Evolutionary conservation across 768 basidiomycete genomes (phyloP).

Genomic region (Cystobasidium onofrii): DNA sequence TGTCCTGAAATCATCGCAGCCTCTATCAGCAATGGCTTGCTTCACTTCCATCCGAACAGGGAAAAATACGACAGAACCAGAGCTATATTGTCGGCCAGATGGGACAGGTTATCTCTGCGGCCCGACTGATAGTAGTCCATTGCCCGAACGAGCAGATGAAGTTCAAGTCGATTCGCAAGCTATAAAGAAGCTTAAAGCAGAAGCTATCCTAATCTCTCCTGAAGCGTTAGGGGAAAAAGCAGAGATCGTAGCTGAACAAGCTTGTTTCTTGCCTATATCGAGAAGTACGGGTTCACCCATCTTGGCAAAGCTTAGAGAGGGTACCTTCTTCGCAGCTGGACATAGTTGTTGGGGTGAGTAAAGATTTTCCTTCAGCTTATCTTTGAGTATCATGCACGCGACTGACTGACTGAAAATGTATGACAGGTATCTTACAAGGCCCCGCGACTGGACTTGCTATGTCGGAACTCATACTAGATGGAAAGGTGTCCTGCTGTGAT

Average conservation of each 20-base stretch:
- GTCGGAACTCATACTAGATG: conserved; percentile 63
- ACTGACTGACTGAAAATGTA: neutral
- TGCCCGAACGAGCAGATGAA: conserved; percentile 65
- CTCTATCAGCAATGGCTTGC: conserved; percentile 65
- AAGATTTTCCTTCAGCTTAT: conserved; percentile 38
- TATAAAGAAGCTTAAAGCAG: conserved; percentile 51
- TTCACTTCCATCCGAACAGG: conserved; percentile 64
- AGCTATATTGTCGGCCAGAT: conserved; percentile 47
- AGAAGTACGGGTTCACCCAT: conserved; percentile 58
- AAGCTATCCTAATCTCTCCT: conserved; percentile 45
- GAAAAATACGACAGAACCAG: conserved; percentile 46
- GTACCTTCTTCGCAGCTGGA: conserved; percentile 65
- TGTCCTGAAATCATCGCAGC: conserved; percentile 19
- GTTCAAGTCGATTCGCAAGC: conserved; percentile 56
- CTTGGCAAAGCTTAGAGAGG: conserved; percentile 58
- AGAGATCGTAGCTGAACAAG: conserved; percentile 54
- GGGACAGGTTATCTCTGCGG: conserved; percentile 64
- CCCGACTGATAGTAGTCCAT: conserved; percentile 61
- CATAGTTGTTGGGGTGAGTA: conserved; percentile 62
- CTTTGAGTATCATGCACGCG: conserved; percentile 20
- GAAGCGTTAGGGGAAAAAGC: conserved; percentile 48
- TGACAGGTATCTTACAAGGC: conserved; percentile 48
- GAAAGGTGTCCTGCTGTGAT: conserved; percentile 54
- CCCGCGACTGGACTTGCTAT: conserved; percentile 73
- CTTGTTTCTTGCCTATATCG: conserved; percentile 70